These are phyloP conservation scores for Nigrospora sphaerica DNA, from an alignment of 2,329 filamentous ascomycete species.

Conservation along the genomic window DNA sequence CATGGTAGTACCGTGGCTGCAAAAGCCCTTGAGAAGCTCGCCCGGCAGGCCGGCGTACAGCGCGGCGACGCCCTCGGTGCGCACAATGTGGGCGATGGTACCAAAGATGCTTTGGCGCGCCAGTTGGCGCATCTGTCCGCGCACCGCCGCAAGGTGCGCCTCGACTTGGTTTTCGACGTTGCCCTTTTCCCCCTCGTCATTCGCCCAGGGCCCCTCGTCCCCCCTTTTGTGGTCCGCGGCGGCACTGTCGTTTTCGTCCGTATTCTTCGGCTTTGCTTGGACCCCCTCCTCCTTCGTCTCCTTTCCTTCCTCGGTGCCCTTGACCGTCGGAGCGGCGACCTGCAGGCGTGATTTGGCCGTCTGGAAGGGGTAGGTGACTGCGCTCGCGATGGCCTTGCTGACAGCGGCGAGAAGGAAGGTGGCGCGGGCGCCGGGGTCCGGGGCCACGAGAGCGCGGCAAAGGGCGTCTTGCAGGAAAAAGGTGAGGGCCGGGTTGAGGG, in stretches of 20 bases:
- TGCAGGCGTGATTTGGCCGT: conserved; percentile 78
- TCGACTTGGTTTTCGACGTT: conserved; percentile 20
- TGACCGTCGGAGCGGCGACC: conserved; percentile 34
- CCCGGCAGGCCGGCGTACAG: conserved; percentile 71
- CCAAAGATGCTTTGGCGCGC: conserved; percentile 51
- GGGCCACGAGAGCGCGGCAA: conserved; percentile 49
- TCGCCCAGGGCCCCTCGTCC: conserved; percentile 7
- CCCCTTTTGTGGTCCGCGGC: conserved; percentile 2
- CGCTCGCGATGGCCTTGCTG: conserved; percentile 71
- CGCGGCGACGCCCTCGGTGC: conserved; percentile 58
- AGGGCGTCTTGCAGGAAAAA: conserved; percentile 75
- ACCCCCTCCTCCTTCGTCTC: conserved; percentile 17
- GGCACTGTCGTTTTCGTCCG: not conserved
- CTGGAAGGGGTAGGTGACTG: conserved; percentile 78
- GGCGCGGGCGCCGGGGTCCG: conserved; percentile 23
- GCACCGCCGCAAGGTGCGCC: conserved; percentile 17
- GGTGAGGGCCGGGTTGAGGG: conserved; percentile 79
- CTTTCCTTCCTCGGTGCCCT: too few species aligned
- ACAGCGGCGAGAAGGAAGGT: conserved; percentile 57
- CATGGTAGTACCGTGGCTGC: conserved; percentile 83
- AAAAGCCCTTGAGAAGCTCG: conserved; percentile 76
- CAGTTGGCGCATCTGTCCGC: conserved; percentile 14
- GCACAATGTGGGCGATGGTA: conserved; percentile 50
- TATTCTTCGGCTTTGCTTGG: not conserved
- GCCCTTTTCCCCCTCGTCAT: conserved; percentile 4